Evolutionary conservation across 345 rosid species (phyloP).

Genomic region (Schrenkiella parvula): DNA sequence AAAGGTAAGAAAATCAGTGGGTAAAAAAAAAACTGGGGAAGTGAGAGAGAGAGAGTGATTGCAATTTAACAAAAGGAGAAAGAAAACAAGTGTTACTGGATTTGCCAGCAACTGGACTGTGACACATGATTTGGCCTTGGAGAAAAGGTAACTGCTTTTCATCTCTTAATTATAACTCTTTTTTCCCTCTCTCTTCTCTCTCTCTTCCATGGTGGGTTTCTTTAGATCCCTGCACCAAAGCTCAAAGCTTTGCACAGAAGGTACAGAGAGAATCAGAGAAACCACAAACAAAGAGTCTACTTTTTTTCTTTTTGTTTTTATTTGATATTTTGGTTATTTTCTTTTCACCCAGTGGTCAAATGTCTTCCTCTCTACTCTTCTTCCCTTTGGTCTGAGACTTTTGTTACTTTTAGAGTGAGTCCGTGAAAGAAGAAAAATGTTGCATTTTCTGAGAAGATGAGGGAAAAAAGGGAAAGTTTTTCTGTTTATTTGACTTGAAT

Average conservation of each 20-base stretch:
- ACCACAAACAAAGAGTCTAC: constrained; percentile 33
- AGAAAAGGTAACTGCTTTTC: constrained; percentile 37
- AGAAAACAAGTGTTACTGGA: constrained; percentile 37
- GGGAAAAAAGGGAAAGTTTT: constrained; percentile 35
- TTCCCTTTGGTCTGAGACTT: constrained; percentile 13
- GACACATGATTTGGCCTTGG: constrained; percentile 58
- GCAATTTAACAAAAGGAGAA: constrained; percentile 13
- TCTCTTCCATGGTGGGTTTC: constrained; percentile 32
- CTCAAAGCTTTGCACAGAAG: constrained; percentile 41
- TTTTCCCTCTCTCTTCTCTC: constrained; percentile 27
- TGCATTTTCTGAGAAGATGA: constrained; percentile 42
- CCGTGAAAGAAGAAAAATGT: constrained; percentile 32
- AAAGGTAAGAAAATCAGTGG: background rate
- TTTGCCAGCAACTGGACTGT: constrained; percentile 41
- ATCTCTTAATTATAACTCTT: constrained; percentile 43
- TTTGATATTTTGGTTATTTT: constrained; percentile 24
- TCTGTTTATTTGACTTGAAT: constrained; percentile 11
- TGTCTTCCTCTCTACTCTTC: constrained; percentile 31
- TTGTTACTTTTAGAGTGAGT: constrained; percentile 18
- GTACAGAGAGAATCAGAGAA: constrained; percentile 35
- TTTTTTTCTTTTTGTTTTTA: constrained; percentile 22
- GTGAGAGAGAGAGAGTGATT: background rate
- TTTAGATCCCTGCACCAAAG: constrained; percentile 40
- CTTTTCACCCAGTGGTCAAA: constrained; percentile 22
- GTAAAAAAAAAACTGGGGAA: background rate